Evolutionary conservation across 1,284 basidiomycete genomes (phyloP), one percentile per base, ranked within the genome.

Genomic region (Ganoderma resinaceum): DNA sequence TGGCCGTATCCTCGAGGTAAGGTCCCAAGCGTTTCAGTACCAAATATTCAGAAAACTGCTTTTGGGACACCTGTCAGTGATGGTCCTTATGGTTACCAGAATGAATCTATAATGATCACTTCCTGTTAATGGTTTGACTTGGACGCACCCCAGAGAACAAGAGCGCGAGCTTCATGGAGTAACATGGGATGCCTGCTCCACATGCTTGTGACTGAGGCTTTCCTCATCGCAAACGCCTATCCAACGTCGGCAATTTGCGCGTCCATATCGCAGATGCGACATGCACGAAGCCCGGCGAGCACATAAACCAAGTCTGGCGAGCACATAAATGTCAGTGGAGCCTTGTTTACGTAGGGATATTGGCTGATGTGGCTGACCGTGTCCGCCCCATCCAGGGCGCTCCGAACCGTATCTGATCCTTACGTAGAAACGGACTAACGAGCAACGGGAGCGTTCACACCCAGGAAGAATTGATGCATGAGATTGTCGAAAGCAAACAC

Each of bases 171-270:
- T 49, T 26, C 46, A 12, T 26, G 46, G 3, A 26, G 11, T 4
- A 46, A 46, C 43, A 46, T 46, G n/a, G 43, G 43, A 46, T 46
- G 43, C n/a, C 43, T 46, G 43, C n/a, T n/a, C n/a, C 43, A 46
- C 43, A 46, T 46, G 43, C 23, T 46, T 46, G 43, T 46, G 43
- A 46, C 23, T 49, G 46, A 11, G 46, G 46, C 6, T 12, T 49
- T 49, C 46, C 26, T 49, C 46, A 49, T 26, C 5, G 46, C 46
- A 26, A 49, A 49, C n/a, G 23, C 8, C n/a, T 23, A 23, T 5
- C n/a, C 46, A 11, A 49, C 46, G 46, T 26, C 8, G 23, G 11
- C 23, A 49, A 4, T 26, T 2, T 49, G 46, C 46, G 23, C 23
- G 8, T 23, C 9, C 11, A 26, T 49, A 26, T 49, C 9, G 46